These are phyloP conservation scores for Casuarina cunninghamiana DNA, from an alignment of 306 rosid species.

Conservation along the genomic window DNA sequence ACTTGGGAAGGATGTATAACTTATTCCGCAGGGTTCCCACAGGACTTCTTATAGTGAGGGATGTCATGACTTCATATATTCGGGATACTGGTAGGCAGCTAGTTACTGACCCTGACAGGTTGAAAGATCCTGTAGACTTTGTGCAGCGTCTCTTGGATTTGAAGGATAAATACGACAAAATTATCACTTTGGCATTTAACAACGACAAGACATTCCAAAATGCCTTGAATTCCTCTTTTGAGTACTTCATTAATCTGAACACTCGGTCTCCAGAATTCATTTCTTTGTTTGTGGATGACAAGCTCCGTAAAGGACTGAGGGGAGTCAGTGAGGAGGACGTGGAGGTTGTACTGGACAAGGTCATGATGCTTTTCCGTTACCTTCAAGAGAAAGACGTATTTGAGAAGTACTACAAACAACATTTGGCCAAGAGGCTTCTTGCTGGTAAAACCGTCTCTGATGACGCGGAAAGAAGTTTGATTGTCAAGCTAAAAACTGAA, in stretches of 20 bases:
- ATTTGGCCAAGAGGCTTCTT: constrained; percentile 56
- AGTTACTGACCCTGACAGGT: constrained; percentile 48
- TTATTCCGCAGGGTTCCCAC: constrained; percentile 46
- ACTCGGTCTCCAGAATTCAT: constrained; percentile 58
- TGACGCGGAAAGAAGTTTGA: constrained; percentile 58
- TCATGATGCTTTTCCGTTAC: constrained; percentile 63
- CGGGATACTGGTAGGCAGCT: constrained; percentile 56
- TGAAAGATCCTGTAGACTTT: constrained; percentile 57
- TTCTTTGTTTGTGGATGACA: constrained; percentile 60
- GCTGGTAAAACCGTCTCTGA: constrained; percentile 51
- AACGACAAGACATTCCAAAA: constrained; percentile 56
- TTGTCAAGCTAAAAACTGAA: constrained; percentile 61
- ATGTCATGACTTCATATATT: constrained; percentile 46
- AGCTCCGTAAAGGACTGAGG: constrained; percentile 53
- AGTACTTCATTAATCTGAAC: constrained; percentile 58
- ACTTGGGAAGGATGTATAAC: constrained; percentile 48
- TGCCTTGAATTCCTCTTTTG: constrained; percentile 60
- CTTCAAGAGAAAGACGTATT: constrained; percentile 61
- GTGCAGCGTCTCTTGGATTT: constrained; percentile 52
- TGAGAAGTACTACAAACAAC: constrained; percentile 63
- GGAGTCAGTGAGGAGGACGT: constrained; percentile 64
- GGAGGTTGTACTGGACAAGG: constrained; percentile 56
- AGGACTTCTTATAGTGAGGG: constrained; percentile 50
- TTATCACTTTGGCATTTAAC: constrained; percentile 43
- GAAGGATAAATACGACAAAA: constrained; percentile 55